These are phyloP conservation scores for Leishmania turanica DNA, from an alignment of 208 protist species.

Conservation along the genomic window DNA sequence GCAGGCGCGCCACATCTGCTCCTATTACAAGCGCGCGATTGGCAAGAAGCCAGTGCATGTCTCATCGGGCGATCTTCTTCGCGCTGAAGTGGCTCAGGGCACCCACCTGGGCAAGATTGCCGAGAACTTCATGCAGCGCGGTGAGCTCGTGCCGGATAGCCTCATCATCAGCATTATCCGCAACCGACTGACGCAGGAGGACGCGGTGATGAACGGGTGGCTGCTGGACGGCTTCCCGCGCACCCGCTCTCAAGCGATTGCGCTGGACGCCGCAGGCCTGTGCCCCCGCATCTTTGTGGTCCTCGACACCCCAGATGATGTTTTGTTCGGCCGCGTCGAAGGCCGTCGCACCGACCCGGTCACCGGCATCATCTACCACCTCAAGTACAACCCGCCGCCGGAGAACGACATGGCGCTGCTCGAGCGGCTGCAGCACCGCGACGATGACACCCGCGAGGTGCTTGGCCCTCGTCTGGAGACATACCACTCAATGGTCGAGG, in stretches of 20 bases:
- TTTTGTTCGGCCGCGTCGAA: slow-evolving; percentile 79
- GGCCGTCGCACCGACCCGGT: slow-evolving; percentile 85
- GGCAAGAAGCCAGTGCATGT: slow-evolving; percentile 71
- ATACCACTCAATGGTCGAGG: slow-evolving; percentile 73
- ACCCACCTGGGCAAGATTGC: slow-evolving; percentile 67
- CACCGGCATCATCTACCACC: slow-evolving; percentile 87
- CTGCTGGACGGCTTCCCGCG: slow-evolving; percentile 93
- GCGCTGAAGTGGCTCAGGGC: slow-evolving; percentile 56
- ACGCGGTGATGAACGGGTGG: slow-evolving; percentile 83
- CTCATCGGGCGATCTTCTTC: slow-evolving; percentile 86
- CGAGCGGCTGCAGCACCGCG: slow-evolving; percentile 82
- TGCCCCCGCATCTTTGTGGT: slow-evolving; percentile 66
- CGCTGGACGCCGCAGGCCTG: slow-evolving; percentile 70
- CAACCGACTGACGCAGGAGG: slow-evolving; percentile 67
- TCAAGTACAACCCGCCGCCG: slow-evolving; percentile 89
- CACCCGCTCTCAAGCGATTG: slow-evolving; percentile 76
- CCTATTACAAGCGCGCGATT: slow-evolving; percentile 45
- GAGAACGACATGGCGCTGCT: slow-evolving; percentile 62
- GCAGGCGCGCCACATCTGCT: slow-evolving; percentile 64
- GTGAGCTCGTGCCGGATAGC: slow-evolving; percentile 77
- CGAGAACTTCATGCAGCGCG: slow-evolving; percentile 60
- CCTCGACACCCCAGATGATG: slow-evolving; percentile 77
- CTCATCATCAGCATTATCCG: slow-evolving; percentile 72
- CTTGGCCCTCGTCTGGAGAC: slow-evolving; percentile 66
- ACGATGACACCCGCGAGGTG: slow-evolving; percentile 79